These are phyloP conservation scores for Sequoia sempervirens DNA, from an alignment of 75 land plant species.

Conservation along the genomic window DNA sequence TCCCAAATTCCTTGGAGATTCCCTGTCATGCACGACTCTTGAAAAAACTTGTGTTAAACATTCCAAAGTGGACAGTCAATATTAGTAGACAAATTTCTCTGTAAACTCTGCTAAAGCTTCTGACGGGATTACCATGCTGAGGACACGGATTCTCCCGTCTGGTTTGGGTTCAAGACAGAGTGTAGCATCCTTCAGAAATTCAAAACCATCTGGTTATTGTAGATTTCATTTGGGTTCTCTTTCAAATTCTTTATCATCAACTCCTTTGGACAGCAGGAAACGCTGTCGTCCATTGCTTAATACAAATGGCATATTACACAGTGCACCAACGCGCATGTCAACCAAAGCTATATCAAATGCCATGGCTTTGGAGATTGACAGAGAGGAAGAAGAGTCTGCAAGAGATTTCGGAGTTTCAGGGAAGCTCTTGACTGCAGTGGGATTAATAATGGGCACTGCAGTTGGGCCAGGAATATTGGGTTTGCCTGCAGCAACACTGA, in stretches of 20 bases:
- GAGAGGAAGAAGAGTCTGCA: background rate
- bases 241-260: background rate
- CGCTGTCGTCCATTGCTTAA: background rate
- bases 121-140: background rate
- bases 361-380: background rate
- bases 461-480: no score
- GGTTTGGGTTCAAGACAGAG: background rate
- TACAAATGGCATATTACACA: background rate
- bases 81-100: no score
- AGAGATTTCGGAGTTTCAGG: background rate
- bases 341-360: background rate
- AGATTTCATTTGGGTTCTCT: background rate
- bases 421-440: slow-evolving; percentile 30
- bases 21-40: no score
- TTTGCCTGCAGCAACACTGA: no score
- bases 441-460: slow-evolving; percentile 41
- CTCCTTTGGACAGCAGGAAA: background rate
- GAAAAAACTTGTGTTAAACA: no score
- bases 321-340: background rate
- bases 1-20: no score
- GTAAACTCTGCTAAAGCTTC: no score
- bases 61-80: no score
- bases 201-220: background rate
- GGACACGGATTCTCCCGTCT: background rate
- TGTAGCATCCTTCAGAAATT: background rate